These are phyloP conservation scores for Zymoseptoria pseudotritici DNA, from an alignment of 2,329 filamentous ascomycete species.

Conservation along the genomic window DNA sequence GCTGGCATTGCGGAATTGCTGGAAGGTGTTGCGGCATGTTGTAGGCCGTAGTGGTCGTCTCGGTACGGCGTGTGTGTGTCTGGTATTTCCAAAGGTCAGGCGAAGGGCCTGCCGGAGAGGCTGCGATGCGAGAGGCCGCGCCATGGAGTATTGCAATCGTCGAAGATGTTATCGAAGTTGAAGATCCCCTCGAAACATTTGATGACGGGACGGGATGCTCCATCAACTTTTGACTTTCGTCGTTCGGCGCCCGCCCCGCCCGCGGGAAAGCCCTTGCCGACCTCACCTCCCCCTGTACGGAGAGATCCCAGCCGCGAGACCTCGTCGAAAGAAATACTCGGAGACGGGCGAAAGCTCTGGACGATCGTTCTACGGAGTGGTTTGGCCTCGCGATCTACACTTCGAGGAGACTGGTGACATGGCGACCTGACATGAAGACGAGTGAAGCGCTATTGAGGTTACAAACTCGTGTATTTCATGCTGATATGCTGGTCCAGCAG, in stretches of 20 bases:
- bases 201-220: neutral
- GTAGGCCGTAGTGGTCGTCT: slow-evolving; percentile 8
- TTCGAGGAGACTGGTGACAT: no score
- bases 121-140: slow-evolving; percentile 8
- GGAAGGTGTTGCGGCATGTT: slow-evolving; percentile 5
- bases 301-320: no score
- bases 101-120: slow-evolving; percentile 14
- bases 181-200: neutral
- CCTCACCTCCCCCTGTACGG: neutral
- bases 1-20: slow-evolving; percentile 15
- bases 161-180: neutral
- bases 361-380: no score
- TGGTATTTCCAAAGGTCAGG: slow-evolving; percentile 3
- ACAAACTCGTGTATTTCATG: no score
- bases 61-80: slow-evolving; percentile 11
- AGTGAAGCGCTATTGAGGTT: no score
- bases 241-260: no score
- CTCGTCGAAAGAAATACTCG: neutral
- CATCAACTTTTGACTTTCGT: neutral
- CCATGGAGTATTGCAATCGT: neutral
- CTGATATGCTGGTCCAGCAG: no score
- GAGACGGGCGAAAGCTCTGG: neutral
- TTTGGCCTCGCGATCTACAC: no score
- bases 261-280: neutral
- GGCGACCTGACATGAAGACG: no score